These are phyloP conservation scores for Penicilliopsis zonata DNA, from an alignment of 495 filamentous ascomycete species.

Conservation along the genomic window DNA sequence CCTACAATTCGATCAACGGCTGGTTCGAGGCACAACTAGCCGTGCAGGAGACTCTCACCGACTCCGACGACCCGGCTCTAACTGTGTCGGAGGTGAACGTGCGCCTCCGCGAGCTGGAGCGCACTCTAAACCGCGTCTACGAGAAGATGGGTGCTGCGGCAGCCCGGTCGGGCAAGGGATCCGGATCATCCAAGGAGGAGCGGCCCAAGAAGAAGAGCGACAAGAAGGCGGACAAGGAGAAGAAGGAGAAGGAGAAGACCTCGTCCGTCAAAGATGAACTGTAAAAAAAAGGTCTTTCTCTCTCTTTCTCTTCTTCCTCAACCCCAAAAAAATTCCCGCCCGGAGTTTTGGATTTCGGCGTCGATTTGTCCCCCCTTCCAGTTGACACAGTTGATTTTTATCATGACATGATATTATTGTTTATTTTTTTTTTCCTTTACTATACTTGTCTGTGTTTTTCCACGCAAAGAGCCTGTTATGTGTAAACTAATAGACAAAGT, in stretches of 20 bases:
- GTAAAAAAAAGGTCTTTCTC: no score
- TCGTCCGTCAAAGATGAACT: slow-evolving; percentile 31
- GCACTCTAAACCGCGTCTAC: slow-evolving; percentile 60
- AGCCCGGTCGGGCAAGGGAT: slow-evolving; percentile 5
- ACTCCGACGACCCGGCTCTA: slow-evolving; percentile 59
- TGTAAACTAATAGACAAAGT: no score
- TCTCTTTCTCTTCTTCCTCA: no score
- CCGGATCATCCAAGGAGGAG: slow-evolving; percentile 33
- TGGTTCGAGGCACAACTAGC: slow-evolving; percentile 63
- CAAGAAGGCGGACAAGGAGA: slow-evolving; percentile 12
- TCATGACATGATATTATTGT: background rate
- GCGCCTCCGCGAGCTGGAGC: slow-evolving; percentile 46
- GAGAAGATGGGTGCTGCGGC: slow-evolving; percentile 34
- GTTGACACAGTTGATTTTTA: background rate
- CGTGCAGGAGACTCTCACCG: slow-evolving; percentile 52
- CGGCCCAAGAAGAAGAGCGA: slow-evolving; percentile 30
- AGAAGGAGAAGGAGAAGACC: slow-evolving; percentile 6
- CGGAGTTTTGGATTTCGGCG: no score
- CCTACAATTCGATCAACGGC: slow-evolving; percentile 23
- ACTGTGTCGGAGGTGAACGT: slow-evolving; percentile 50
- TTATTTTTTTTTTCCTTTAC: background rate
- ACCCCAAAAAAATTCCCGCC: no score
- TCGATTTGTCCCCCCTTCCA: background rate
- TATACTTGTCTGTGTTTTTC: background rate
- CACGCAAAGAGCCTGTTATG: no score